phyloP scores from a whole-genome alignment of 1,284 basidiomycete genomes.

The Fomitopsis pinicola region DNA sequence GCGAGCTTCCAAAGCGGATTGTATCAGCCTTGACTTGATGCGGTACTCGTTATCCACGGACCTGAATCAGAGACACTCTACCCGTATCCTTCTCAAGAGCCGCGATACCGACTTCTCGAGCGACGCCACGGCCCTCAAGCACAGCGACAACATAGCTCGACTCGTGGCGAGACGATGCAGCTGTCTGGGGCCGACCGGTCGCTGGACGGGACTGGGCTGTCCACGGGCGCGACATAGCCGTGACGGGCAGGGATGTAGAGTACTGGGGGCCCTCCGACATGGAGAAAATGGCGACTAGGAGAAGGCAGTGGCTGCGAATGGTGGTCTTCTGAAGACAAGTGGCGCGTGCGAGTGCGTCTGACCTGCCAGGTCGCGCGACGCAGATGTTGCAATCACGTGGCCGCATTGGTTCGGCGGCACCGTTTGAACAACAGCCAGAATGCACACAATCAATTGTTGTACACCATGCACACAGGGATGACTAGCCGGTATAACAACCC shows the following conservation, averaged over 20 bases:
- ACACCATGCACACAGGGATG: neutral
- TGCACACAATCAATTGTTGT: neutral
- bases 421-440: neutral
- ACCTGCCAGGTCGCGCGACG: neutral
- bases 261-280: conserved; percentile 8
- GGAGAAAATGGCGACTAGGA: neutral
- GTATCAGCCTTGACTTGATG: neutral
- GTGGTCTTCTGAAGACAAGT: no score
- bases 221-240: conserved; percentile 21
- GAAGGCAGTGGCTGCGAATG: neutral
- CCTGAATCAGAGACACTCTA: conserved; percentile 69
- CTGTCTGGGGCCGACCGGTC: conserved; percentile 53
- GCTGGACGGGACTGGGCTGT: conserved; percentile 29
- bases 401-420: neutral
- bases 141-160: conserved; percentile 61
- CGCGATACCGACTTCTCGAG: conserved; percentile 82
- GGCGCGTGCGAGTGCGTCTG: neutral
- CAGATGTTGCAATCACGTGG: neutral
- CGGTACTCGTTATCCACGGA: conserved; percentile 19
- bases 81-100: conserved; percentile 81
- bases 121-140: conserved; percentile 70
- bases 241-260: conserved; percentile 12
- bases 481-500: conserved; percentile 43
- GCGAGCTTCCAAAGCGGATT: conserved; percentile 48
- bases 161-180: conserved; percentile 54